phyloP scores from a whole-genome alignment of 106 monocot species.

The Dactylorhiza incarnata region DNA sequence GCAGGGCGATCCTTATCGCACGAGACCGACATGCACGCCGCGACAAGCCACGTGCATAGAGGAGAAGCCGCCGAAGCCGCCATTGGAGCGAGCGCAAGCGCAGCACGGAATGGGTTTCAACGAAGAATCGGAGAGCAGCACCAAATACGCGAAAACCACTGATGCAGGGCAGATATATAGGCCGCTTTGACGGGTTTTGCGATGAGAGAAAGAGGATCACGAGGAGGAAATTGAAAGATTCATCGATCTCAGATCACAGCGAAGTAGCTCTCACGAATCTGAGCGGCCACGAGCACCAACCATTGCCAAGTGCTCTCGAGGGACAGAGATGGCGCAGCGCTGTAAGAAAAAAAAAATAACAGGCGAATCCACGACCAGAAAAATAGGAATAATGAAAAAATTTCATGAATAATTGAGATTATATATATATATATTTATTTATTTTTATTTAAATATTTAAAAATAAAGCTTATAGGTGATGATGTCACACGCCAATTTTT shows the following conservation, averaged over 20 bases:
- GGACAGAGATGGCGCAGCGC: too few relatives aligned
- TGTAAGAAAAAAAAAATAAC: too few relatives aligned
- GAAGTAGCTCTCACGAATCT: not conserved
- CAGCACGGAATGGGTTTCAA: not conserved
- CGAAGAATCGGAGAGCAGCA: not conserved
- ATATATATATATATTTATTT: too few relatives aligned
- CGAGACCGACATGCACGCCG: constrained; percentile 21
- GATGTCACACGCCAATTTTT: too few relatives aligned
- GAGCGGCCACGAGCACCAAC: not conserved
- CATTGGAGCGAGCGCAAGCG: constrained; percentile 1
- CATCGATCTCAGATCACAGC: not conserved
- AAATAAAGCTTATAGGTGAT: too few relatives aligned
- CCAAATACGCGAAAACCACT: not conserved
- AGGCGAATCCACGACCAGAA: too few relatives aligned
- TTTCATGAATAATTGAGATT: too few relatives aligned
- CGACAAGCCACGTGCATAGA: constrained; percentile 24
- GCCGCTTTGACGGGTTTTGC: not conserved
- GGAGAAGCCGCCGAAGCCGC: constrained; percentile 11
- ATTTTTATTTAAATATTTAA: too few relatives aligned
- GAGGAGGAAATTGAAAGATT: not conserved
- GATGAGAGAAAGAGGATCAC: not conserved
- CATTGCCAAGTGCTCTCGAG: too few relatives aligned
- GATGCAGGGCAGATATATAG: not conserved
- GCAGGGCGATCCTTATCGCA: constrained; percentile 9
- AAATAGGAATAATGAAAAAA: too few relatives aligned